Conservation (phyloP, 2,329 filamentous ascomycete species). For the Scedosporium dehoogii region DNA sequence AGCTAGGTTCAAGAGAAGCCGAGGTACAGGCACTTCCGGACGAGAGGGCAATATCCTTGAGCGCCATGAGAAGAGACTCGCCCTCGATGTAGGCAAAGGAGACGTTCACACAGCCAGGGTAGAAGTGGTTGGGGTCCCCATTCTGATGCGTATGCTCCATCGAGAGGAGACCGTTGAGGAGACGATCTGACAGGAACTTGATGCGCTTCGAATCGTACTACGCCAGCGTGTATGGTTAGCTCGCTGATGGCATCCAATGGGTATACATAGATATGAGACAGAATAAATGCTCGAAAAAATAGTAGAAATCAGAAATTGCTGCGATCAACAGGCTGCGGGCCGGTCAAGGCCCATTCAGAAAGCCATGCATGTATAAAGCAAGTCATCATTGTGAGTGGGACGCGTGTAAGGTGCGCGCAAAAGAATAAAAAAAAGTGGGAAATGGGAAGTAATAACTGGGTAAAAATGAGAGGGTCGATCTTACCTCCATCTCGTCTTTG, state of each 20-base stretch:
- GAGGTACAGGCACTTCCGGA: conserved; percentile 97
- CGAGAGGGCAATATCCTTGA: conserved; percentile 95
- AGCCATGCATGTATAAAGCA: conserved; percentile 81
- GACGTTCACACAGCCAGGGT: conserved; percentile 95
- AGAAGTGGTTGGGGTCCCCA: conserved; percentile 72
- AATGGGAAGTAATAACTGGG: conserved; percentile 11
- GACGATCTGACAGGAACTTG: conserved; percentile 68
- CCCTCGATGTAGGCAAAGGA: conserved; percentile 98
- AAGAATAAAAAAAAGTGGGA: conserved; percentile 8
- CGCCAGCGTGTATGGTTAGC: conserved; percentile 13
- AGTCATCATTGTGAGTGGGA: conserved; percentile 55
- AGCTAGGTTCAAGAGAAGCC: conserved; percentile 90
- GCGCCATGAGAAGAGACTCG: conserved; percentile 93
- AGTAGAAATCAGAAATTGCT: conserved; percentile 53
- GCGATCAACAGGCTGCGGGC: conserved; percentile 46
- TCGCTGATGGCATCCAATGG: background rate
- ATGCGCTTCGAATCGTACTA: conserved; percentile 91
- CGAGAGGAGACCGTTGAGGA: conserved; percentile 71
- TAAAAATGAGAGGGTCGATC: conserved; percentile 24
- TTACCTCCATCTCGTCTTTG: conserved; percentile 80
- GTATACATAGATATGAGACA: background rate
- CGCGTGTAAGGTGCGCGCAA: conserved; percentile 10
- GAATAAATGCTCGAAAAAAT: background rate
- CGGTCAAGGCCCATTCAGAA: conserved; percentile 66
- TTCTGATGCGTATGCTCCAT: conserved; percentile 92